Percentiles rank a stretch among this genome's conserved stretches.
phyloP scores from a whole-genome alignment of 495 filamentous ascomycete species.

The Penicillium turbatum region DNA sequence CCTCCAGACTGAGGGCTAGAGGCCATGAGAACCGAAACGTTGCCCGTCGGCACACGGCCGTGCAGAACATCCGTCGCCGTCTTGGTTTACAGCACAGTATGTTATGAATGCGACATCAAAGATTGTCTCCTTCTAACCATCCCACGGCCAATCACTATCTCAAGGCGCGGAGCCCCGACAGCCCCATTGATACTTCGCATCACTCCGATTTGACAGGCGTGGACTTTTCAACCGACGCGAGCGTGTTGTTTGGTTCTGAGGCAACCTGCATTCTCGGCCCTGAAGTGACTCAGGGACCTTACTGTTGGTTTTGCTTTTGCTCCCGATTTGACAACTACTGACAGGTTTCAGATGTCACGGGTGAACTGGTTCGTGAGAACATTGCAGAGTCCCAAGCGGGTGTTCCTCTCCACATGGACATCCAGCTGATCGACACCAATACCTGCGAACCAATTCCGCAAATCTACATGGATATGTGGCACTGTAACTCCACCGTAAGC shows the following conservation, averaged over 20 bases:
- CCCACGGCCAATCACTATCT: slow-evolving; percentile 21
- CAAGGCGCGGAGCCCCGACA: slow-evolving; percentile 40
- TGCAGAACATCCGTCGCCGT: slow-evolving; percentile 30
- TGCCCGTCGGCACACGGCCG: slow-evolving; percentile 37
- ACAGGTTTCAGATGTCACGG: slow-evolving; percentile 31
- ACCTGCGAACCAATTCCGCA: slow-evolving; percentile 52
- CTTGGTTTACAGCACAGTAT: slow-evolving; percentile 20
- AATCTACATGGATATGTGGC: slow-evolving; percentile 60
- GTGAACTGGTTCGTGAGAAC: slow-evolving; percentile 53
- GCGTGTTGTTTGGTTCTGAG: slow-evolving; percentile 49
- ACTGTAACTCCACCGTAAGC: slow-evolving; percentile 43
- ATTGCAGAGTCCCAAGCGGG: slow-evolving; percentile 54
- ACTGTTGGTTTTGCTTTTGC: slow-evolving; percentile 34
- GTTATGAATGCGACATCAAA: not conserved
- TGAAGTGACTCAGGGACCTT: slow-evolving; percentile 54
- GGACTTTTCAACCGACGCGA: slow-evolving; percentile 45
- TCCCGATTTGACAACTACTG: not conserved
- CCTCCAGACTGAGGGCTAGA: slow-evolving; percentile 45
- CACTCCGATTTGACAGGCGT: slow-evolving; percentile 43
- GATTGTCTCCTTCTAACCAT: not conserved
- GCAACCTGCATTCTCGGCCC: slow-evolving; percentile 54
- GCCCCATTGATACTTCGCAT: slow-evolving; percentile 38
- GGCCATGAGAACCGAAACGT: slow-evolving; percentile 43
- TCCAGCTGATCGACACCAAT: slow-evolving; percentile 56
- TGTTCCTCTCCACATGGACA: slow-evolving; percentile 53